Evolutionary conservation across 2,329 filamentous ascomycete genomes (phyloP), one percentile per base, ranked within the genome.

Genomic region (Diaporthe citriasiana): DNA sequence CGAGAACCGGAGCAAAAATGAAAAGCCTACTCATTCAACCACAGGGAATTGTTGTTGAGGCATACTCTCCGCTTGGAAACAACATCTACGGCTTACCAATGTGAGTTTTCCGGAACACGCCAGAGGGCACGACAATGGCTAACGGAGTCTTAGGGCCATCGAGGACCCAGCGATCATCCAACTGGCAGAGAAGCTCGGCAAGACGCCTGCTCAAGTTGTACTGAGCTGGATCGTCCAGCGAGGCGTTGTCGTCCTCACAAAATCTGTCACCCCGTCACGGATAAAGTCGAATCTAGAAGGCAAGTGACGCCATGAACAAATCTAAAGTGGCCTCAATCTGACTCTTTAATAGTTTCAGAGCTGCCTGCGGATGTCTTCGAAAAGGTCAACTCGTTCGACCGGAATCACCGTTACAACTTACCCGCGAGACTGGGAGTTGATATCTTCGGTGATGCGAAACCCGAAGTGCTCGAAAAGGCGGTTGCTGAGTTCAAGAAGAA

Each of bases 21-120:
- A 19, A 10, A 33, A 17, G 9, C 19, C 4, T 50, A 8, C 57
- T 66, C 12, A 73, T 12, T 13, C 13, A 19, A 0, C 17, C 3
- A 13, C 82, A 89, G 78, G 82, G 84, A 76, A 87, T 89, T 75
- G 78, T 88, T 51, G 82, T 85, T 53, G 79, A 83, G 71, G 87
- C 87, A 1, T 89, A 88, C 82, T 91, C 89, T 71, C 90, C 90
- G n/a, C 86, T 92, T 55, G 90, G 85, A 45, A 88, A 88, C 80
- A 88, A 88, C 78, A 83, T 83, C 65, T 81, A 86, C 73, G 35
- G 55, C 25, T 33, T 73, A 13, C 75, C 75, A 0, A 76, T 53
- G 74, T 74, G 25, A 73, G 74, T 55, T 22, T 19, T 33, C 12
- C 13, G 22, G 47, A 40, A 25, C 15, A n/a, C 17, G 10, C 17